phyloP scores from a whole-genome alignment of 1,284 basidiomycete species.

The Austroboletus niveus region DNA sequence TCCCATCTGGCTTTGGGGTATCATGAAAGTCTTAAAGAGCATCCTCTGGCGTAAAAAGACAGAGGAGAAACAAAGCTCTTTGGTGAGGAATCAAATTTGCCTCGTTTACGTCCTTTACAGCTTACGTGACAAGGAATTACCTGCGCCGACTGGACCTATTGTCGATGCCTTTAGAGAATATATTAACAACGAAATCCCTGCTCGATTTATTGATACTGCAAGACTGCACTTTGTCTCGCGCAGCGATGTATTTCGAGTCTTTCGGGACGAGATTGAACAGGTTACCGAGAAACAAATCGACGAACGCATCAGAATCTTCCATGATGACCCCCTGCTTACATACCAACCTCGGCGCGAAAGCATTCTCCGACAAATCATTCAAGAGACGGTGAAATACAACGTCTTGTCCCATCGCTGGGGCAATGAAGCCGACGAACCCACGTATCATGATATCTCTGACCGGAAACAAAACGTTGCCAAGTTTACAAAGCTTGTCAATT shows the following conservation, averaged over 20 bases:
- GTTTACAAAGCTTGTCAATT: conserved; percentile 10
- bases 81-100: not conserved
- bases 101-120: not conserved
- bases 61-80: not conserved
- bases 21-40: no score
- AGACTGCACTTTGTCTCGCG: conserved; percentile 9
- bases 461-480: not conserved
- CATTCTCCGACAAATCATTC: conserved; percentile 7
- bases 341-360: conserved; percentile 1
- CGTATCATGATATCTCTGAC: conserved; percentile 3
- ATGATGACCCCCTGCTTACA: not conserved
- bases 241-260: not conserved
- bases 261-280: not conserved
- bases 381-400: conserved; percentile 10
- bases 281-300: conserved; percentile 1
- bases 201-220: conserved; percentile 11
- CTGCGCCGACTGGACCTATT: not conserved
- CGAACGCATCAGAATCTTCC: not conserved
- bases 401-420: conserved; percentile 15
- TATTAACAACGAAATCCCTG: conserved; percentile 13
- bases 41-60: no score
- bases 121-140: not conserved
- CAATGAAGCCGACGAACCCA: conserved; percentile 3
- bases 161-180: conserved; percentile 7
- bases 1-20: no score